Base-by-base conservation (phyloP, 768 basidiomycete species). In the Gloeostereum incarnatum region DNA sequence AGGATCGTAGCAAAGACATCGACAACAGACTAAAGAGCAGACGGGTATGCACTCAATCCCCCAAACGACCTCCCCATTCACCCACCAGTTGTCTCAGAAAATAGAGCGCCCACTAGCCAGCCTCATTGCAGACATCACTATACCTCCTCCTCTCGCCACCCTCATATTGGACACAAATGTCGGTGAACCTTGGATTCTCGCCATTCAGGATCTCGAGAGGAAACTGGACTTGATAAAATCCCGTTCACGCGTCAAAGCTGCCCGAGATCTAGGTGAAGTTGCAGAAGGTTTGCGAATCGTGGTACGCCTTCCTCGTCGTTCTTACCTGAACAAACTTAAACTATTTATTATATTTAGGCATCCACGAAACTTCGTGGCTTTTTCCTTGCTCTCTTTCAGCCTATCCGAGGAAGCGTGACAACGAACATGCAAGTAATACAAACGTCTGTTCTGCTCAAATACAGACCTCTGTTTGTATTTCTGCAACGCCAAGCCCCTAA, bases 401-500 rank as follows among this genome's bases (percentile, higher is more conserved):
- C 94, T 5, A 84, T 96, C 38, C 78, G 81, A 41, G 65, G 61
- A 29, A 90, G 78, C 47, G 81, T 96, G 45, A 80, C 89, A 9
- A 89, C 90, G 5, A 96, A 98, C 54, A 78, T 98, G 66, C 87
- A 91, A 50, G 78, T 96, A 37, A 66, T 98, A 2, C 96, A 99
- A 56, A 84, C 87, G 0, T 81, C 86, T 1, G 69, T 91, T 3
- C 69, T 97, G 25, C 58, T 91, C 45, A 91, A 92, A 55, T 91
- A 90, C 53, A 71, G 70, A 33, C 65, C 84, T 6, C 66, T 98
- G 41, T 97, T 79, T 49, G 71, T 72, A 1, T 99, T 98, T 54
- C 66, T 99, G 25, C 78, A 82, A 45, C 78, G 88, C 2, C 85
- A 91, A 44, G 85, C 85, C 4, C 70, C 81, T 6, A 68, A 68